Percentiles rank a stretch among this genome's conserved stretches.
phyloP scores from a whole-genome alignment of 2,329 filamentous ascomycete species.

The Alternaria hordeiaustralica region DNA sequence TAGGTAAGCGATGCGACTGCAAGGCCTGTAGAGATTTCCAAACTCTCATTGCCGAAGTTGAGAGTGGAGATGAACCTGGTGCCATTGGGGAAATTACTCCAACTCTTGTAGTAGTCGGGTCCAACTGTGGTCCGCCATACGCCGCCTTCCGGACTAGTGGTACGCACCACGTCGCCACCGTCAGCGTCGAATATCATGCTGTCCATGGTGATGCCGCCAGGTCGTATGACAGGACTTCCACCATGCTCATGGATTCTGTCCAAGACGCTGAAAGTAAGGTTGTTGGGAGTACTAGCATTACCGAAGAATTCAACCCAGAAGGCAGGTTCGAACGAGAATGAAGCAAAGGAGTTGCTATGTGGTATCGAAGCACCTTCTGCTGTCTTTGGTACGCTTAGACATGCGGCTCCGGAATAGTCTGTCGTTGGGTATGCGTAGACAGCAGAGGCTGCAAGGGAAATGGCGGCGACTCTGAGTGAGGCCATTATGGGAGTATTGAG shows the following conservation, averaged over 20 bases:
- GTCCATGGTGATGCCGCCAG: constrained; percentile 17
- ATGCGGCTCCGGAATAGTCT: background rate
- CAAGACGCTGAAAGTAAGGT: constrained; percentile 8
- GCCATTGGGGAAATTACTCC: constrained; percentile 15
- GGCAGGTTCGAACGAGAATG: constrained; percentile 16
- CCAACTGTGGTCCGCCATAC: constrained; percentile 17
- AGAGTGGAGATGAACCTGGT: constrained; percentile 17
- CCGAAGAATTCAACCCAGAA: constrained; percentile 23
- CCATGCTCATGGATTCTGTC: constrained; percentile 14
- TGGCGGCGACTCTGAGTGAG: background rate
- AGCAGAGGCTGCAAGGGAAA: background rate
- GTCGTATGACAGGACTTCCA: constrained; percentile 14
- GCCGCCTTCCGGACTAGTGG: constrained; percentile 11
- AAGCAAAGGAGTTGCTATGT: constrained; percentile 16
- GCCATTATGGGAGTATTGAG: background rate
- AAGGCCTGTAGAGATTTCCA: constrained; percentile 12
- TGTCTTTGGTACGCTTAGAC: constrained; percentile 5
- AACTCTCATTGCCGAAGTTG: constrained; percentile 17
- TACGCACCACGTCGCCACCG: constrained; percentile 11
- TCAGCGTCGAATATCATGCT: constrained; percentile 14
- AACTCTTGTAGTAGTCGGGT: constrained; percentile 15
- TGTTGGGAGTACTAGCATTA: constrained; percentile 12
- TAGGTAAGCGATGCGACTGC: constrained; percentile 13
- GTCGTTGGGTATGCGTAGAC: background rate
- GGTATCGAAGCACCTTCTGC: constrained; percentile 12